These are phyloP conservation scores for Tuber microsphaerosporum DNA, from an alignment of 495 filamentous ascomycete genomes.

Conservation along the genomic window DNA sequence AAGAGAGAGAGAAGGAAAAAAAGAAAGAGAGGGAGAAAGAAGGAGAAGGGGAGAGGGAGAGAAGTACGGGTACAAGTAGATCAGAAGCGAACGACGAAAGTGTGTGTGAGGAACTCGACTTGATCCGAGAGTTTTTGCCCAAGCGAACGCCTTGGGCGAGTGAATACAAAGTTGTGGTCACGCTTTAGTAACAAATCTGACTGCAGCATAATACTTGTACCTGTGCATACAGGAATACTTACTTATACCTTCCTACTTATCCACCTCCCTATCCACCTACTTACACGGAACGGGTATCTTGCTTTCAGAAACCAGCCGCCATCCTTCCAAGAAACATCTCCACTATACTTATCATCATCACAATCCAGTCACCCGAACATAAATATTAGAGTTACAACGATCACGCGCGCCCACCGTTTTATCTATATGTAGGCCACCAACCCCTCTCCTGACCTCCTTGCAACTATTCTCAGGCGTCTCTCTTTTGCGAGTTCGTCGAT, in stretches of 20 bases:
- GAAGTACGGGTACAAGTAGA: background rate
- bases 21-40: background rate
- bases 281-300: background rate
- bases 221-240: background rate
- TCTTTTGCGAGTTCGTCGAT: background rate
- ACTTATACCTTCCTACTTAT: background rate
- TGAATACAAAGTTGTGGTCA: background rate
- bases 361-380: background rate
- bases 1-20: no score
- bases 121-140: background rate
- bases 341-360: background rate
- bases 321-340: background rate
- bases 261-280: background rate
- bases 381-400: background rate
- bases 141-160: background rate
- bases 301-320: background rate
- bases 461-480: background rate
- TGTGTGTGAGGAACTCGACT: background rate
- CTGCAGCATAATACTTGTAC: background rate
- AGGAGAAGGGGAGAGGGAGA: background rate
- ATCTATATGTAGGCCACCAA: conserved; percentile 34
- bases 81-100: background rate
- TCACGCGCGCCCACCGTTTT: conserved; percentile 30
- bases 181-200: conserved; percentile 5
- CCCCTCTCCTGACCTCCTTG: conserved; percentile 24